A percentile compares a stretch with the other conserved stretches of the same genome.
phyloP scores from a whole-genome alignment of 495 filamentous ascomycete species.

The Chaetomium tenue region DNA sequence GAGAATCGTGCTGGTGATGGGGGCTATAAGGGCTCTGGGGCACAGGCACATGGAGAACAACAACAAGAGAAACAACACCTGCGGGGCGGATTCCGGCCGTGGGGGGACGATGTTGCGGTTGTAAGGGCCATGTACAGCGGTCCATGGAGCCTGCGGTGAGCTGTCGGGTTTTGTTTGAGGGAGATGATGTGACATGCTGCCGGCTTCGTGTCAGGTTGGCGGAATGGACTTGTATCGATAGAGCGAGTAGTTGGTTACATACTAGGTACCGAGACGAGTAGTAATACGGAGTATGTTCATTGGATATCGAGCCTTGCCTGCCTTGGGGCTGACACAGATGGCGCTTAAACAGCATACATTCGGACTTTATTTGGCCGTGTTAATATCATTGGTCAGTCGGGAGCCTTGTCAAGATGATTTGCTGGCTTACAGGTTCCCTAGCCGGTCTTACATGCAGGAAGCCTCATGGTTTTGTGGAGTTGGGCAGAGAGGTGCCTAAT shows the following conservation, averaged over 20 bases:
- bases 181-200: not conserved
- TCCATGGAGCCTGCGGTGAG: conserved; percentile 19
- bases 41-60: not conserved
- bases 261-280: conserved; percentile 10
- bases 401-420: too few relatives aligned
- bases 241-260: conserved; percentile 12
- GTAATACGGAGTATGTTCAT: conserved; percentile 10
- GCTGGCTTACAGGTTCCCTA: too few relatives aligned
- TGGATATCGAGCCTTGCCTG: too few relatives aligned
- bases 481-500: too few relatives aligned
- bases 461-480: too few relatives aligned
- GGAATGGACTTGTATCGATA: not conserved
- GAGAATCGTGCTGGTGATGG: not conserved
- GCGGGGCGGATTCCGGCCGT: conserved; percentile 1
- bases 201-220: not conserved
- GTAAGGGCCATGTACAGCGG: conserved; percentile 20
- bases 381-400: too few relatives aligned
- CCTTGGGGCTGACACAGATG: too few relatives aligned
- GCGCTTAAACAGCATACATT: too few relatives aligned
- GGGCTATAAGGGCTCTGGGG: not conserved
- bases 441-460: too few relatives aligned
- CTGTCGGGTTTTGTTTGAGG: too few relatives aligned
- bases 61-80: not conserved
- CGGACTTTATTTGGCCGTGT: too few relatives aligned
- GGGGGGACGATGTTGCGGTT: conserved; percentile 15